phyloP scores from a whole-genome alignment of 768 basidiomycete genomes.

The Rubroboletus pulcherrimus region DNA sequence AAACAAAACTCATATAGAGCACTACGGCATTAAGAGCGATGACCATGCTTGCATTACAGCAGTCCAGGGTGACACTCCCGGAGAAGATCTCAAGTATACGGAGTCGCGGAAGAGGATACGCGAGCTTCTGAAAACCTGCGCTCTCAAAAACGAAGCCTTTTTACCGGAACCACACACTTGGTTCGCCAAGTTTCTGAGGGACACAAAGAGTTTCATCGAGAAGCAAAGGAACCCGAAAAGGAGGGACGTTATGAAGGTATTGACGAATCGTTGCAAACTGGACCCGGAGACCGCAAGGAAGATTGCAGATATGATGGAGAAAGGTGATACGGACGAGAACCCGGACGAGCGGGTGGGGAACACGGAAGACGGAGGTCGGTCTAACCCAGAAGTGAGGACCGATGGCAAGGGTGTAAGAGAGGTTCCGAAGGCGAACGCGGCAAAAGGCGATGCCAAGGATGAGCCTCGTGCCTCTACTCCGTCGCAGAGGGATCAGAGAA shows the following conservation, averaged over 20 bases:
- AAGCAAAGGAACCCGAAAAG: slow-evolving; percentile 12
- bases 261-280: slow-evolving; percentile 27
- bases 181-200: slow-evolving; percentile 12
- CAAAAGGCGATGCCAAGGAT: not conserved
- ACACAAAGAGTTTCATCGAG: slow-evolving; percentile 16
- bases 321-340: slow-evolving; percentile 3
- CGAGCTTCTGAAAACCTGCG: slow-evolving; percentile 15
- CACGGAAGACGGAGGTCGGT: not conserved
- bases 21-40: slow-evolving; percentile 25
- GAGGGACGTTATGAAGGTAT: slow-evolving; percentile 16
- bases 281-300: slow-evolving; percentile 23
- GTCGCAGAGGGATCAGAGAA: not conserved
- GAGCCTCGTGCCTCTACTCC: not conserved
- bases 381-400: not conserved
- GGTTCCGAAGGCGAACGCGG: not conserved
- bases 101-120: slow-evolving; percentile 22
- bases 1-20: slow-evolving; percentile 22
- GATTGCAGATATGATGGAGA: slow-evolving; percentile 22
- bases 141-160: slow-evolving; percentile 13
- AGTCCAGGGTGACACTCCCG: slow-evolving; percentile 20
- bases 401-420: not conserved
- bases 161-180: slow-evolving; percentile 14
- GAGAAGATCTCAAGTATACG: slow-evolving; percentile 19
- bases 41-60: slow-evolving; percentile 33
- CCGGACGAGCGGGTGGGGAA: not conserved